phyloP scores from a whole-genome alignment of 495 filamentous ascomycete species.

The Paragyromitra xinjiangensis region DNA sequence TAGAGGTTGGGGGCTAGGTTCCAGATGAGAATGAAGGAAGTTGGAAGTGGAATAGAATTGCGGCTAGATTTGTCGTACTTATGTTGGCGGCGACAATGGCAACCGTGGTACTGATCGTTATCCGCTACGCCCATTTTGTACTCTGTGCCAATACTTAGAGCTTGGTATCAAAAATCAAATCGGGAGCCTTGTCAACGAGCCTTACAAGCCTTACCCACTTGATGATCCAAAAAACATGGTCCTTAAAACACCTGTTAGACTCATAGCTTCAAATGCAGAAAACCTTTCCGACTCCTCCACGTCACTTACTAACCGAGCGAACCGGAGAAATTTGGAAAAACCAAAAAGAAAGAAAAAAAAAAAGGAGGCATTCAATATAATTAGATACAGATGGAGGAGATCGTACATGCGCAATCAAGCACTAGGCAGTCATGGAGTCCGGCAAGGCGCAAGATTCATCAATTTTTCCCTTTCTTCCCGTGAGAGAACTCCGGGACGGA shows the following conservation, averaged over 20 bases:
- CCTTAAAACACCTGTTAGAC: constrained; percentile 28
- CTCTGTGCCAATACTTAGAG: not conserved
- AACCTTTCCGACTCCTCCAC: constrained; percentile 31
- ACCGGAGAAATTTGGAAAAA: constrained; percentile 25
- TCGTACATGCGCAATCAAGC: constrained; percentile 22
- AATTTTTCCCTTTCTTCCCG: not conserved
- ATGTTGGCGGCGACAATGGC: constrained; percentile 5
- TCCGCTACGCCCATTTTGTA: constrained; percentile 7
- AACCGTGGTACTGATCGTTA: constrained; percentile 41
- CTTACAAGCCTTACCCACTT: constrained; percentile 29
- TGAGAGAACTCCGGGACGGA: constrained; percentile 2
- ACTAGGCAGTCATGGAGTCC: constrained; percentile 31
- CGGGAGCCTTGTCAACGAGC: constrained; percentile 20
- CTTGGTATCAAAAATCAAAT: constrained; percentile 24
- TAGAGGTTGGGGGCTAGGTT: constrained; percentile 44
- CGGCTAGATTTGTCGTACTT: constrained; percentile 28
- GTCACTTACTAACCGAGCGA: constrained; percentile 46
- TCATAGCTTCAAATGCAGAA: constrained; percentile 16
- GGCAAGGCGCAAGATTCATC: constrained; percentile 24
- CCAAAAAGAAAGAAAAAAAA: constrained; percentile 13
- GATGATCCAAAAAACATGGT: constrained; percentile 20
- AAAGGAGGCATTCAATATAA: constrained; percentile 13
- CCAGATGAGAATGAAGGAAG: not conserved
- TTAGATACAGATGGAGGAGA: constrained; percentile 21
- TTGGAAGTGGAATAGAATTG: constrained; percentile 28